Evolutionary conservation across 192 early-diverging fungal genomes (phyloP).

Genomic region (Phycomyces nitens): DNA sequence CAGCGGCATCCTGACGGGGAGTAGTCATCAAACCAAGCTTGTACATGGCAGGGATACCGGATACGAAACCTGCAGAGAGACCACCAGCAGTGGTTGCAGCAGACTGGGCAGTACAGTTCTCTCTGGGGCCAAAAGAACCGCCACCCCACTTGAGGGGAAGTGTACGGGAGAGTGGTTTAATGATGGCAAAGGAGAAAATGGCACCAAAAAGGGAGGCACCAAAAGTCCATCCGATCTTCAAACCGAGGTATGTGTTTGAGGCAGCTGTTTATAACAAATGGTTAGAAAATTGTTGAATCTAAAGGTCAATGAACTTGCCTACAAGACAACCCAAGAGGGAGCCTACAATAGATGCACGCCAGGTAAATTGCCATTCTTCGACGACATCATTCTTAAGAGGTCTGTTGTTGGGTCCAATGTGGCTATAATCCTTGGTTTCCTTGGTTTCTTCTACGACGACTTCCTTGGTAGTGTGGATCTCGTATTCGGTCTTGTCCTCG

Average conservation of each 20-base stretch:
- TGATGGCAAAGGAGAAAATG: constrained; percentile 58
- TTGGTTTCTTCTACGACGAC: constrained; percentile 2
- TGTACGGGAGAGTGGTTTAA: constrained; percentile 48
- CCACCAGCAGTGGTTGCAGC: constrained; percentile 70
- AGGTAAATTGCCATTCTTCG: constrained; percentile 35
- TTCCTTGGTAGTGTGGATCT: constrained; percentile 6
- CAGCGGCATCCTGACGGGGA: constrained; percentile 45
- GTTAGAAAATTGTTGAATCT: not conserved
- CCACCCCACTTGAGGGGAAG: constrained; percentile 38
- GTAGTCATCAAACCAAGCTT: constrained; percentile 53
- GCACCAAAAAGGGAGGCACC: constrained; percentile 52
- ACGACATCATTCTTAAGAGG: not conserved
- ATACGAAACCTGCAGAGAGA: constrained; percentile 57
- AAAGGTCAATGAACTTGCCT: constrained; percentile 8
- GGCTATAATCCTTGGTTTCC: too few relatives aligned
- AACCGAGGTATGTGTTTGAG: constrained; percentile 67
- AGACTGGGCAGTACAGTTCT: constrained; percentile 64
- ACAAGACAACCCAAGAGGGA: constrained; percentile 60
- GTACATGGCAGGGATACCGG: constrained; percentile 70
- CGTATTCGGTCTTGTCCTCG: constrained; percentile 15
- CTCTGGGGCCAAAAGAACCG: constrained; percentile 64
- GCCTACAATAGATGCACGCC: constrained; percentile 60
- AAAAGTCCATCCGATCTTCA: constrained; percentile 61
- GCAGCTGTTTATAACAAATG: constrained; percentile 36
- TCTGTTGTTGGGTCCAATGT: not conserved